Percentiles rank a stretch among this genome's conserved stretches.
phyloP scores from a whole-genome alignment of 345 rosid species.

The Hypericum androsaemum region DNA sequence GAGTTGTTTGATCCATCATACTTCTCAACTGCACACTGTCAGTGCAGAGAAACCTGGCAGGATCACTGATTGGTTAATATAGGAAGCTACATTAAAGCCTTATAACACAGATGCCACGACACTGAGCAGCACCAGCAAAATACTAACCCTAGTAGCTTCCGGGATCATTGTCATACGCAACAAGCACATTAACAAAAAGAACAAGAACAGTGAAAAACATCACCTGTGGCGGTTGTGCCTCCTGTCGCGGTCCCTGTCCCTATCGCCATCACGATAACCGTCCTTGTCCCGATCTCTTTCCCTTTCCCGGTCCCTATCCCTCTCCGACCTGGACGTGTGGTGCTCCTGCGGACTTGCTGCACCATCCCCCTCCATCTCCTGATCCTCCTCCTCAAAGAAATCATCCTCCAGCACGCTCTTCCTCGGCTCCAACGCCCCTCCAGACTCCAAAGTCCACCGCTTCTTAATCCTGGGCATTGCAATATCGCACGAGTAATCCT shows the following conservation, averaged over 20 bases:
- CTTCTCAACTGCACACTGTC: constrained; percentile 98
- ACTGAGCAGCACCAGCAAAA: constrained; percentile 9
- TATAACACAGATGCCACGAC: constrained; percentile 59
- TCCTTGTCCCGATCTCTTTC: constrained; percentile 22
- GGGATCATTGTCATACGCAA: too few relatives aligned
- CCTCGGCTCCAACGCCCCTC: constrained; percentile 60
- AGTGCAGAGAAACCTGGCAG: constrained; percentile 97
- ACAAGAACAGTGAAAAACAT: neutral
- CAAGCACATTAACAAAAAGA: too few relatives aligned
- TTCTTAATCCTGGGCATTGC: constrained; percentile 83
- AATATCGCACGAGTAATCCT: constrained; percentile 79
- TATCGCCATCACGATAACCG: constrained; percentile 52
- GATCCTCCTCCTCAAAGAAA: constrained; percentile 94
- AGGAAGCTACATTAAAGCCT: constrained; percentile 57
- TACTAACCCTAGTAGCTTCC: neutral
- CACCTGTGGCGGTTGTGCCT: constrained; percentile 75
- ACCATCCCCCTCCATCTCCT: constrained; percentile 54
- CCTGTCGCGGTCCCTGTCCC: constrained; percentile 48
- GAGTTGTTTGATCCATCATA: constrained; percentile 81
- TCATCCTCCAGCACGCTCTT: constrained; percentile 93
- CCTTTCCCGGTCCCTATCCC: constrained; percentile 48
- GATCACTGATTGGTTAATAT: constrained; percentile 43
- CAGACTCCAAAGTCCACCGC: constrained; percentile 84
- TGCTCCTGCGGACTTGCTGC: constrained; percentile 39
- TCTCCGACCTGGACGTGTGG: constrained; percentile 14